Evolutionary conservation across 2,329 filamentous ascomycete species (phyloP).

Genomic region (Fusarium nygamai): DNA sequence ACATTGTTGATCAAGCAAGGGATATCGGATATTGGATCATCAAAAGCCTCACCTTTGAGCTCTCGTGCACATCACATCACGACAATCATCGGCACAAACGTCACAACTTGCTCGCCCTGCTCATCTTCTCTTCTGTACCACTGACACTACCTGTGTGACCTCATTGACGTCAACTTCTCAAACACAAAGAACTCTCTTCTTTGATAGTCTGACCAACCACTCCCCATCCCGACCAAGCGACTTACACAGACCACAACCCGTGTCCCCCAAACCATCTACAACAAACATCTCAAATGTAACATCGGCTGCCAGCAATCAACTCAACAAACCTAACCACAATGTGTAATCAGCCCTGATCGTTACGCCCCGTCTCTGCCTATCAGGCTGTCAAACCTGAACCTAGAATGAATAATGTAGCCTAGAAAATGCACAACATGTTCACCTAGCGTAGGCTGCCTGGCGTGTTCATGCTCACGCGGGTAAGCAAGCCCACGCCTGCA

Average conservation of each 20-base stretch:
- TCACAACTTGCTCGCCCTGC: constrained; percentile 11
- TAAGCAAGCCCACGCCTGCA: constrained; percentile 2
- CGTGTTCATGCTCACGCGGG: constrained; percentile 10
- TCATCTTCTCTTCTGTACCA: background rate
- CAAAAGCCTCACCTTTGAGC: constrained; percentile 17
- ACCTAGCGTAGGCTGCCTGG: constrained; percentile 12
- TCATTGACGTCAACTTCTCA: constrained; percentile 11
- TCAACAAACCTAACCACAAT: background rate
- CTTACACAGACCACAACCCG: constrained; percentile 17
- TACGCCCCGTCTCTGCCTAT: constrained; percentile 6
- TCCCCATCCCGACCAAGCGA: constrained; percentile 14
- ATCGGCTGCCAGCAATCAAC: constrained; percentile 2
- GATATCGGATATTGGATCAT: constrained; percentile 12
- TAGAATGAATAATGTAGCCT: constrained; percentile 11
- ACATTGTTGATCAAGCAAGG: constrained; percentile 1
- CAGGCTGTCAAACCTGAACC: constrained; percentile 8
- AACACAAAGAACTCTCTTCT: constrained; percentile 1
- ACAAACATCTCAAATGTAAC: constrained; percentile 17
- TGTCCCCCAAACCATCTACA: background rate
- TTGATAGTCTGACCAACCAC: constrained; percentile 7
- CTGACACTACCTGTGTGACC: background rate
- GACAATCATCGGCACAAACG: constrained; percentile 7
- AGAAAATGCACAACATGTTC: constrained; percentile 1
- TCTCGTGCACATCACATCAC: constrained; percentile 8
- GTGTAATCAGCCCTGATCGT: background rate